These are phyloP conservation scores for Aspergillus thermomutatus DNA, from an alignment of 2,329 filamentous ascomycete species.

Conservation along the genomic window DNA sequence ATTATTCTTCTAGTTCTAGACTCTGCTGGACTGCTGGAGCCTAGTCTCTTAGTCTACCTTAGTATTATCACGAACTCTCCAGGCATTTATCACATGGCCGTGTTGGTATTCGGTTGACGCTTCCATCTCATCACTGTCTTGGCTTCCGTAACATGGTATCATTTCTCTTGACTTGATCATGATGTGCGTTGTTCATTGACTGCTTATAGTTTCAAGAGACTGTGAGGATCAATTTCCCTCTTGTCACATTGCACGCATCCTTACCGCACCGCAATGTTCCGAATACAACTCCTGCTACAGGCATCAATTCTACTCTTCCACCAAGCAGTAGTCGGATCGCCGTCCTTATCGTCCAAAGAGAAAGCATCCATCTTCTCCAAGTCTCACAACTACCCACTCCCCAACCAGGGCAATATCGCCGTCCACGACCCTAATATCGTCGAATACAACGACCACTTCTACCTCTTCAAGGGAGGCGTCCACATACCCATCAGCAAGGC, in stretches of 20 bases:
- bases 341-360: not conserved
- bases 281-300: not conserved
- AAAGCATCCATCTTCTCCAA: conserved; percentile 21
- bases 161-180: not conserved
- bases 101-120: not conserved
- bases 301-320: not conserved
- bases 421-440: conserved; percentile 36
- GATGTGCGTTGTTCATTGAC: not conserved
- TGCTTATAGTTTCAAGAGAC: not conserved
- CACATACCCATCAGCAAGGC: conserved; percentile 26
- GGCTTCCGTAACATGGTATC: not conserved
- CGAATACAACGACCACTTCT: conserved; percentile 25
- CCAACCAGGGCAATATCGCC: conserved; percentile 27
- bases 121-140: not conserved
- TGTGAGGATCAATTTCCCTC: not conserved
- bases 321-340: not conserved
- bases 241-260: not conserved
- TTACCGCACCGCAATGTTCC: not conserved
- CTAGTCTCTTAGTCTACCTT: no score
- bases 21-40: not conserved
- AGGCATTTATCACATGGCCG: not conserved
- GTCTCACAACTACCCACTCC: conserved; percentile 22
- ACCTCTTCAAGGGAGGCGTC: conserved; percentile 33
- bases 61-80: not conserved
- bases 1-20: not conserved